Evolutionary conservation across 768 basidiomycete species (phyloP), one percentile per base, ranked within the genome.

Genomic region (Lactifluus subvellereus): DNA sequence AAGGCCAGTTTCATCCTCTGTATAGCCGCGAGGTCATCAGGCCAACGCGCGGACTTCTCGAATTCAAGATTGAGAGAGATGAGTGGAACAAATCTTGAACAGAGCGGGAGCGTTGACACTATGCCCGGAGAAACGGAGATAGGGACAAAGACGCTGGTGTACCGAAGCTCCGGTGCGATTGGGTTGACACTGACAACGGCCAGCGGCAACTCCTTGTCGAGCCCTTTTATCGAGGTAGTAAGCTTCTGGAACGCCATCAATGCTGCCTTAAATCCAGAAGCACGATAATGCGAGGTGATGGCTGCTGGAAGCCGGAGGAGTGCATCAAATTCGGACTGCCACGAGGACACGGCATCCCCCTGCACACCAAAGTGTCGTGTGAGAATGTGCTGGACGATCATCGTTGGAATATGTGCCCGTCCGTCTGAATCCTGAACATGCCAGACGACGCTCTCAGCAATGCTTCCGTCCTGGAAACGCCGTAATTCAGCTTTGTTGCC

Each of bases 391-490:
- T 77, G 75, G 32, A 92, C 84, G 68, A 98, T 83, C 75, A 83
- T 79, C 14, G 78, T 76, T 0, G 94, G 93, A 33, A 98, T 85
- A 64, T 86, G 82, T 0, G 85, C 79, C 32, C 91, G 86, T 64
- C 94, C 91, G 56, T 96, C 93, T 0, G 82, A 80, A 3, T 84
- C 87, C 64, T 83, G 81, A 8, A 92, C 84, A 20, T 97, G 89
- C 97, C 97, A 99, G 3, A 98, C 94, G n/a, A 98, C 93, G 67
- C 89, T 92, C 73, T 98, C 94, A 6, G 82, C 71, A 65, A 98
- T 98, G 18, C 88, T 82, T 1, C 96, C 96, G 69, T 99, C 95
- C 73, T 98, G 95, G 79, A 99, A 99, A 43, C 95, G 83, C 6
- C 97, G 82, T 18, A 98, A 77, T 71, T 98, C 96, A 0, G 94